A percentile compares a stretch with the other conserved stretches of the same genome.
phyloP scores from a whole-genome alignment of 108 stramenopile genomes.

The Schizochytrium sp. region DNA sequence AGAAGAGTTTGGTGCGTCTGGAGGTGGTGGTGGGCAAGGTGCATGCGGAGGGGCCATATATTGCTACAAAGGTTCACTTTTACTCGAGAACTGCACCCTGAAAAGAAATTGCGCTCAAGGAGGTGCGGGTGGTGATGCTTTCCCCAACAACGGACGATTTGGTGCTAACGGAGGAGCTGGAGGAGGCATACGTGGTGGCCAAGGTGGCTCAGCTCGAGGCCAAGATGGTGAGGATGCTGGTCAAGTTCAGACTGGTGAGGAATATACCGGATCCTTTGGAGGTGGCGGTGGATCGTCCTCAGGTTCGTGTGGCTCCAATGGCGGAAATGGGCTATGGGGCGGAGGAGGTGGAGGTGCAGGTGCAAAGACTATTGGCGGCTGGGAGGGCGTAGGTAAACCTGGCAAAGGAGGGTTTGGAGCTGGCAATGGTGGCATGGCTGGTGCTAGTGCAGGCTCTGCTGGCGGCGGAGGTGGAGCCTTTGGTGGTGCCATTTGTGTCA shows the following conservation, averaged over 20 bases:
- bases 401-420: constrained; percentile 21
- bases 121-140: constrained; percentile 35
- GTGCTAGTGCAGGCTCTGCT: constrained; percentile 33
- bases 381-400: background rate
- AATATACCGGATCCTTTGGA: background rate
- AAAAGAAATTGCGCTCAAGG: background rate
- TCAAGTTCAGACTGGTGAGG: background rate
- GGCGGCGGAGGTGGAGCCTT: constrained; percentile 57
- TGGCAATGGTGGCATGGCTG: constrained; percentile 9
- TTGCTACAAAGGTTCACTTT: constrained; percentile 7
- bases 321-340: constrained; percentile 20
- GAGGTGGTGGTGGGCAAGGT: constrained; percentile 50
- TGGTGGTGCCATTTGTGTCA: constrained; percentile 24
- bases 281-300: constrained; percentile 40
- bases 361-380: constrained; percentile 30
- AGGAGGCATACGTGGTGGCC: constrained; percentile 4
- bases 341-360: constrained; percentile 59
- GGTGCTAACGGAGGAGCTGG: constrained; percentile 13
- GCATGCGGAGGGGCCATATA: constrained; percentile 56
- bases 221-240: background rate
- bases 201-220: background rate
- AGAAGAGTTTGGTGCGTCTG: background rate
- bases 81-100: background rate
- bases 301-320: background rate
- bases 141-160: background rate